These are phyloP conservation scores for Aphanomyces astaci DNA, from an alignment of 352 stramenopile genomes.

Conservation along the genomic window DNA sequence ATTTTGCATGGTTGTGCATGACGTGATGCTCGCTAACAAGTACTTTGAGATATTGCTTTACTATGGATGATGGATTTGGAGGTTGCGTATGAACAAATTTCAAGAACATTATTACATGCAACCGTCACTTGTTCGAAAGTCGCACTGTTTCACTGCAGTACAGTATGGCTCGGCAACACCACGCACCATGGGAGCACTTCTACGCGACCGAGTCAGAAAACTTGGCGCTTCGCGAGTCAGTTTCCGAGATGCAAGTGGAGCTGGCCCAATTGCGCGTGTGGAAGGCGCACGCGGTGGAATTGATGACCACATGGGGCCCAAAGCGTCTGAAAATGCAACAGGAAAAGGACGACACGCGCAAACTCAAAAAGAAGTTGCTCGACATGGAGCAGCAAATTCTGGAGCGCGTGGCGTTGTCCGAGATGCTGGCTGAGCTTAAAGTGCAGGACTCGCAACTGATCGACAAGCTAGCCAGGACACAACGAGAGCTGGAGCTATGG, in stretches of 20 bases:
- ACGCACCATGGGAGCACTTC: conserved; percentile 3
- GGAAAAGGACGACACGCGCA: not conserved
- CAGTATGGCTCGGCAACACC: not conserved
- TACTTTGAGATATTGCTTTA: too few relatives aligned
- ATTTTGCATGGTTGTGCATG: too few relatives aligned
- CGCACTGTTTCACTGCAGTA: too few relatives aligned
- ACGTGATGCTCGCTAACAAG: too few relatives aligned
- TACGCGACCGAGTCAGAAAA: conserved; percentile 13
- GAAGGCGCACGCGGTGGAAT: conserved; percentile 14
- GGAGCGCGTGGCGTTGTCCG: conserved; percentile 40
- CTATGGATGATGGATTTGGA: too few relatives aligned
- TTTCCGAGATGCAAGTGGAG: not conserved
- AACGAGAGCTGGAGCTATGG: not conserved
- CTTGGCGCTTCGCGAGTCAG: not conserved
- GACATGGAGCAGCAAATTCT: conserved; percentile 48
- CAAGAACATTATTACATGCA: too few relatives aligned
- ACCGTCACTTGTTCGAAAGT: too few relatives aligned
- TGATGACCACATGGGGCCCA: conserved; percentile 18
- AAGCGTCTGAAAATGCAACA: conserved; percentile 13
- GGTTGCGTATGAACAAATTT: too few relatives aligned
- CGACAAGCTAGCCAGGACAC: not conserved
- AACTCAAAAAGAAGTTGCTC: conserved; percentile 46
- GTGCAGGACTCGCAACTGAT: conserved; percentile 25
- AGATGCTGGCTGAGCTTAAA: conserved; percentile 35
- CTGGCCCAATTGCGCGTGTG: conserved; percentile 6